Conservation (phyloP, 2,329 filamentous ascomycete species). For the Stagonosporopsis chrysanthemi region DNA sequence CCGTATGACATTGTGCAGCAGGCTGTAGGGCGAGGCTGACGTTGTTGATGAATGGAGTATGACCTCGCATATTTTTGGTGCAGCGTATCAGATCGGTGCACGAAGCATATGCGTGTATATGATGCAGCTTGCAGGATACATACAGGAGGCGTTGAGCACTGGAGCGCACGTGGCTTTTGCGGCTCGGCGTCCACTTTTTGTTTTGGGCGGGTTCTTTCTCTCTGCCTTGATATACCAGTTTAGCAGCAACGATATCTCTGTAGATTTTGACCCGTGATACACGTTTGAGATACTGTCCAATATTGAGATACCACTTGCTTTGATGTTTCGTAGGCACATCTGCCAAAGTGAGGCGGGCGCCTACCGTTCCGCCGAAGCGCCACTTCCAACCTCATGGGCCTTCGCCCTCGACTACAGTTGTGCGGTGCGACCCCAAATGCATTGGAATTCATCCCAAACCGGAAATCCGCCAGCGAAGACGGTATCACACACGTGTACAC, state of each 20-base stretch:
- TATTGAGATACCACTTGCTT: background rate
- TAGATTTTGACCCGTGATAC: background rate
- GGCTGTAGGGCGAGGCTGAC: background rate
- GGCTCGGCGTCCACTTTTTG: background rate
- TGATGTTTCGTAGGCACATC: background rate
- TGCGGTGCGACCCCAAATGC: conserved; percentile 7
- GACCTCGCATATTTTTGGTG: background rate
- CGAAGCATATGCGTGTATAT: conserved; percentile 28
- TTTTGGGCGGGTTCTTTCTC: background rate
- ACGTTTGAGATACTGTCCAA: too few species aligned
- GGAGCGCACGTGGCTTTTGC: conserved; percentile 10
- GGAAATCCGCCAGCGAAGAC: background rate
- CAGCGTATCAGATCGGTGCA: conserved; percentile 38
- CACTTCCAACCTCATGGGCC: background rate
- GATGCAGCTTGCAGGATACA: conserved; percentile 39
- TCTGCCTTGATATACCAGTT: conserved; percentile 26
- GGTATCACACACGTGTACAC: background rate
- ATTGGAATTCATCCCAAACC: background rate
- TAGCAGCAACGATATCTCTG: conserved; percentile 5
- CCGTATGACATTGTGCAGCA: background rate
- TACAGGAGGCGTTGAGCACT: conserved; percentile 32
- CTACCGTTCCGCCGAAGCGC: background rate
- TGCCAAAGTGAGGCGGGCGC: conserved; percentile 30
- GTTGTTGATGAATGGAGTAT: background rate
- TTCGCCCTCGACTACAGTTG: background rate